Base-by-base conservation (phyloP, 108 stramenopile genomes). In the Discostella pseudostelligera region DNA sequence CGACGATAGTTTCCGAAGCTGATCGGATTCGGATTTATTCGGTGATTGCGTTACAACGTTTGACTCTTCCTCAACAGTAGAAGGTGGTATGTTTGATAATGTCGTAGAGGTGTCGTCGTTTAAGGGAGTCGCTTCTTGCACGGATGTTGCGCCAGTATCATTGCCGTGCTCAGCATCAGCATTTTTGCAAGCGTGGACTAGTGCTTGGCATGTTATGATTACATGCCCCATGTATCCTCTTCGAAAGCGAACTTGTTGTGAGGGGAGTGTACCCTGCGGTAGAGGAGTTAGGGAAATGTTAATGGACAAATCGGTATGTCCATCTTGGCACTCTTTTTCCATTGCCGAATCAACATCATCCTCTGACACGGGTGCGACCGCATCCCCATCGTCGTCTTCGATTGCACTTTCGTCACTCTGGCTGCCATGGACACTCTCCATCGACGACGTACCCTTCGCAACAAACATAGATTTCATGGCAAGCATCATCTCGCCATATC, bases 151-250 rank as follows among this genome's bases (percentile, higher is more conserved):
- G 16, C 14, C n/a, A 25, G 32, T 39, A 13, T 26, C 35, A 16
- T 47, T 28, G n/a, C 29, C 29, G 7, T 12, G 56, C 37, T 51
- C 44, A 29, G 37, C 56, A 28, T 56, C 70, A 16, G 48, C n/a
- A 3, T 20, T 32, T 50, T 58, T 80, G 65, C 87, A 89, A 10
- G 92, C 94, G 60, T 94, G 89, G 9, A 92, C 91, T 24, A 97
- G 57, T 8, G 96, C 93, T 78, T 95, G 95, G 59, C 90, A 92
- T 25, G 96, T 87, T 22, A 97, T 95, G n/a, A 97, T 93, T 20
- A 97, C 92, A 65, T 97, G 96, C 10, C 96, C 96, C 94, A 95
- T 97, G 76, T 95, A 90, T 14, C 96, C 96, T 44, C 77, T 71
- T 24, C 88, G 83, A 55, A 87, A 83, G 28, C 44, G 43, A 35